Evolutionary conservation across 768 basidiomycete genomes (phyloP).

Genomic region (Amanita inopinata): DNA sequence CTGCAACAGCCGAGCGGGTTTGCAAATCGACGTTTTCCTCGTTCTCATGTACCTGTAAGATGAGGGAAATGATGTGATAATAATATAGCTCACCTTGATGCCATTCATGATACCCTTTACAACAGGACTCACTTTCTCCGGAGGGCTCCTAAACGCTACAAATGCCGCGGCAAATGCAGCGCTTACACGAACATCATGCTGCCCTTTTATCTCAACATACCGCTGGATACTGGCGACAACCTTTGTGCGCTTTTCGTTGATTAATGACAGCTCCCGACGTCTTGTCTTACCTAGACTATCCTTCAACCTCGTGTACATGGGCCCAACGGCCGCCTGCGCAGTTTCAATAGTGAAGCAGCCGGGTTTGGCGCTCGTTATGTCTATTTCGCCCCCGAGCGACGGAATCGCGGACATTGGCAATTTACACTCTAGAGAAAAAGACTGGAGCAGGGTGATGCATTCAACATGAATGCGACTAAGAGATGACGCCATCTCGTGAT

Average conservation of each 20-base stretch:
- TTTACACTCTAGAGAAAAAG: conserved; percentile 83
- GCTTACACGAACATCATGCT: conserved; percentile 79
- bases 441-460: conserved; percentile 69
- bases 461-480: conserved; percentile 75
- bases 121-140: conserved; percentile 91
- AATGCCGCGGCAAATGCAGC: conserved; percentile 89
- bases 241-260: conserved; percentile 68
- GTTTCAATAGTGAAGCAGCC: conserved; percentile 74
- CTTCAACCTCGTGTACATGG: conserved; percentile 67
- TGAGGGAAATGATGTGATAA: conserved; percentile 8
- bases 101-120: conserved; percentile 97
- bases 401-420: conserved; percentile 75
- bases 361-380: conserved; percentile 53
- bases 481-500: conserved; percentile 84
- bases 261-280: conserved; percentile 63
- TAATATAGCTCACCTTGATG: conserved; percentile 64
- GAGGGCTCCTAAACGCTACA: conserved; percentile 76
- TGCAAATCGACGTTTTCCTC: conserved; percentile 89
- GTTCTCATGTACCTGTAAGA: conserved; percentile 34
- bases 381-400: conserved; percentile 64
- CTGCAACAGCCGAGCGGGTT: conserved; percentile 74
- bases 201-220: conserved; percentile 73
- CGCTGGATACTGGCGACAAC: conserved; percentile 65
- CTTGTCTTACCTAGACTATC: conserved; percentile 65
- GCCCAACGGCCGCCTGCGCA: conserved; percentile 60